A percentile compares a stretch with the other conserved stretches of the same genome.
These are phyloP conservation scores for Thalia dealbata DNA, from an alignment of 176 grass and related monocot species.

Conservation along the genomic window DNA sequence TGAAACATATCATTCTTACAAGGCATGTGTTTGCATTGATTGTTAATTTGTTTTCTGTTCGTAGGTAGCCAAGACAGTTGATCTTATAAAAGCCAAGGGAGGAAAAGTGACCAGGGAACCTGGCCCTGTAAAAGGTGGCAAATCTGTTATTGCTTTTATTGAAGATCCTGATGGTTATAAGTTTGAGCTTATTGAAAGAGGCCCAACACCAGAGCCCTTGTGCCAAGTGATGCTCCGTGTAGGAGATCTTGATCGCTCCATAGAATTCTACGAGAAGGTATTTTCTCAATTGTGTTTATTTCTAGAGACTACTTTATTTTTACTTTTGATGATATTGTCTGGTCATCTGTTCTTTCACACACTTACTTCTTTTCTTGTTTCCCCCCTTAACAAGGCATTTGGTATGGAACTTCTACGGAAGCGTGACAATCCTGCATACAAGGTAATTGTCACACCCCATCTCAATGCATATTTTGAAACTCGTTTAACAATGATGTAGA, in stretches of 20 bases:
- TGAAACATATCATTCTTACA: background rate
- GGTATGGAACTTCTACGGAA: slow-evolving; percentile 95
- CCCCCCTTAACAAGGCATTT: slow-evolving; percentile 50
- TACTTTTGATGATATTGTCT: background rate
- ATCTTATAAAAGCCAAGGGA: slow-evolving; percentile 90
- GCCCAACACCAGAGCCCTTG: slow-evolving; percentile 78
- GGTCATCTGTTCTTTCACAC: background rate
- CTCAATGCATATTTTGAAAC: slow-evolving; percentile 4
- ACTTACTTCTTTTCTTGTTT: slow-evolving; percentile 21
- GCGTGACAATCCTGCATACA: slow-evolving; percentile 82
- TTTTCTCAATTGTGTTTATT: slow-evolving; percentile 6
- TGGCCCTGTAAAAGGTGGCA: slow-evolving; percentile 67
- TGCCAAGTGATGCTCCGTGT: slow-evolving; percentile 98
- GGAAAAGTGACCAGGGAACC: slow-evolving; percentile 88
- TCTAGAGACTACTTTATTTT: slow-evolving; percentile 3
- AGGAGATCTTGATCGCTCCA: slow-evolving; percentile 75
- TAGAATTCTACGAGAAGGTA: slow-evolving; percentile 93
- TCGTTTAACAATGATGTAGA: background rate
- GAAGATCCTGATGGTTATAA: slow-evolving; percentile 97
- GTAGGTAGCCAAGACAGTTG: slow-evolving; percentile 82
- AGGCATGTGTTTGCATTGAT: background rate
- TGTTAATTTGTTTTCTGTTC: slow-evolving; percentile 1
- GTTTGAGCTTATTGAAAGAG: slow-evolving; percentile 89
- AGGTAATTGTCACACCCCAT: slow-evolving; percentile 38
- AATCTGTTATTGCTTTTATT: slow-evolving; percentile 78